Evolutionary conservation across 768 basidiomycete species (phyloP), one percentile per base, ranked within the genome.

Genomic region (Panellus pusillus): DNA sequence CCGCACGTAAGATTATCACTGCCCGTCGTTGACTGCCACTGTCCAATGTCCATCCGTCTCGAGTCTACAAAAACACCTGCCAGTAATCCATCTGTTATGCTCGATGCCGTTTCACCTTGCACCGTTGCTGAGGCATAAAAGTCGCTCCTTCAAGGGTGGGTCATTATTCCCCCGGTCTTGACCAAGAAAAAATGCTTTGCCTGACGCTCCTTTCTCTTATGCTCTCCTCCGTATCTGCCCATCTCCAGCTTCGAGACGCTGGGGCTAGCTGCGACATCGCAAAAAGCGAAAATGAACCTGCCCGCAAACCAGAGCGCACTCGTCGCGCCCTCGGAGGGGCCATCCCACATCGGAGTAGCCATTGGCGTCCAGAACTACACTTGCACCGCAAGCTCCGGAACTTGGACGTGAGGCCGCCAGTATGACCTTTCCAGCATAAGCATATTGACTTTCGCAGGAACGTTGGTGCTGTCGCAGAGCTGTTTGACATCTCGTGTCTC

Each of bases 291-390:
- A 14, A 52, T 70, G 18, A 42, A 57, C 11, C 57, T 62, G 8
- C 66, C 66, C 11, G 20, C 58, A 7, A 62, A 68, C 27, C 70
- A 71, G 46, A 54, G 67, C 4, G 47, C 63, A 0, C 66, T 81
- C 41, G 61, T 70, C 4, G 63, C 64, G n/a, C 79, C 79, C 4
- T 64, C 66, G 6, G 54, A 57, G 15, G 51, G 66, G 0, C 68
- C 74, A 1, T 70, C 66, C 9, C 79, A 70, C 63, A 72, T 82
- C 47, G 74, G 70, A 9, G 63, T 81, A 15, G 79, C 69, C 11
- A 63, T 80, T 45, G 78, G 80, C 20, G 73, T 72, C 15, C 81
- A 82, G 63, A 82, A 82, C 63, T 84, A 82, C 64, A 82, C 79
- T 24, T 83, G 82, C 62, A 35, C 32, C 8, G 63, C 55, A 31